Percentiles rank a stretch among this genome's conserved stretches.
Evolutionary conservation across 2,329 filamentous ascomycete species (phyloP).

Genomic region (Fusarium annulatum): DNA sequence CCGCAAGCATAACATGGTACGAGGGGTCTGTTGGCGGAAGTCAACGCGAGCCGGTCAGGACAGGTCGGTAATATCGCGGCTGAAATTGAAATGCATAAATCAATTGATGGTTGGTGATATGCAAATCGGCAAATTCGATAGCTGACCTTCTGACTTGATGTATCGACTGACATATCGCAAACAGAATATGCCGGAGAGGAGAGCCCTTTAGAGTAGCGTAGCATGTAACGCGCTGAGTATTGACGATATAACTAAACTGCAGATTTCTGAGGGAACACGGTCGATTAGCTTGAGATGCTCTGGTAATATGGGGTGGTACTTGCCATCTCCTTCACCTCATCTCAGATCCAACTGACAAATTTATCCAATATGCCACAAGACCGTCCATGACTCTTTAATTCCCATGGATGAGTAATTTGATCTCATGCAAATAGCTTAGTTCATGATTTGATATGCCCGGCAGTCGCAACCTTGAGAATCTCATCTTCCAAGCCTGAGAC

Average conservation of each 20-base stretch:
- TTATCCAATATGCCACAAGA: background rate
- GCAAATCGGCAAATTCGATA: background rate
- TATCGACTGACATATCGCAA: background rate
- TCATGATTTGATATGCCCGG: constrained; percentile 69
- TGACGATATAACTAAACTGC: too few species aligned
- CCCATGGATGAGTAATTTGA: too few species aligned
- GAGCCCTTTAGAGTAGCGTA: background rate
- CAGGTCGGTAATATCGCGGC: background rate
- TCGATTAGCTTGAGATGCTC: background rate
- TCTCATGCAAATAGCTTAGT: background rate
- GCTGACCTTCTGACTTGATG: background rate
- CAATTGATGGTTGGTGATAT: background rate
- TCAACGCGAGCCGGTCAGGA: background rate
- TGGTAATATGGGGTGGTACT: background rate
- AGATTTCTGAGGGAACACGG: background rate
- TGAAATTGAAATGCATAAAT: background rate
- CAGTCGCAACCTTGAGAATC: constrained; percentile 84
- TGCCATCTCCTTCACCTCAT: background rate
- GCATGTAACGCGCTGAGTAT: background rate
- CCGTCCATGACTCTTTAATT: too few species aligned
- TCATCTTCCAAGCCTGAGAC: constrained; percentile 81
- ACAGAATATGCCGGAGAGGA: background rate
- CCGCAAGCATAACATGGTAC: background rate
- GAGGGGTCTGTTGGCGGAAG: background rate
- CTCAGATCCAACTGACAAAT: background rate